These are phyloP conservation scores for Citrus reticulata DNA, from an alignment of 345 rosid genomes.

Conservation along the genomic window DNA sequence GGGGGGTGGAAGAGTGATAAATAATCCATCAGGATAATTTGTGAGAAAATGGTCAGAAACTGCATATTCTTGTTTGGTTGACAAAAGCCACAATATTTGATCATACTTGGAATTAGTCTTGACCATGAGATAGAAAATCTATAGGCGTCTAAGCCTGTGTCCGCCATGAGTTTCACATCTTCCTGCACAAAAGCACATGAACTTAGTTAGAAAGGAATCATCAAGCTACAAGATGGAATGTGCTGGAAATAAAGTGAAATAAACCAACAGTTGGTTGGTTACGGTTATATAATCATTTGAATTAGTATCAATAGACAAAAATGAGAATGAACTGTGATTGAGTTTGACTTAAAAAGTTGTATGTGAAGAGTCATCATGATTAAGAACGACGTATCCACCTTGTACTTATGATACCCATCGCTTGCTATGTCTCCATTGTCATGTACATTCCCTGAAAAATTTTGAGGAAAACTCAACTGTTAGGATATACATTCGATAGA, in stretches of 20 bases:
- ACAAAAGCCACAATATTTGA: background rate
- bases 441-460: slow-evolving; percentile 27
- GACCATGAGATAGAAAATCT: slow-evolving; percentile 84
- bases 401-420: slow-evolving; percentile 61
- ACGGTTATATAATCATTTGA: background rate
- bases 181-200: slow-evolving; percentile 36
- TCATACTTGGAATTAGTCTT: slow-evolving; percentile 66
- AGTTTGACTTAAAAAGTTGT: background rate
- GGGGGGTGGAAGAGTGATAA: background rate
- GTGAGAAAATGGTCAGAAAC: background rate
- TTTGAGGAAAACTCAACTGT: slow-evolving; percentile 1
- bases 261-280: background rate
- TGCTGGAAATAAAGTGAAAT: background rate
- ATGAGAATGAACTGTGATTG: background rate
- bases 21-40: too few relatives aligned
- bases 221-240: background rate
- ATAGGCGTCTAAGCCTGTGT: slow-evolving; percentile 59
- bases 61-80: background rate
- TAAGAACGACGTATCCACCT: slow-evolving; percentile 26
- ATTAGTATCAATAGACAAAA: background rate
- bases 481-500: background rate
- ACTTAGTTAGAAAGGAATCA: background rate
- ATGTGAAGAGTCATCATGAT: background rate
- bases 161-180: slow-evolving; percentile 74
- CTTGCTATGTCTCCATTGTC: slow-evolving; percentile 48